A percentile compares a stretch with the other conserved stretches of the same genome.
Evolutionary conservation across 495 filamentous ascomycete species (phyloP).

Genomic region (Terfezia claveryi): DNA sequence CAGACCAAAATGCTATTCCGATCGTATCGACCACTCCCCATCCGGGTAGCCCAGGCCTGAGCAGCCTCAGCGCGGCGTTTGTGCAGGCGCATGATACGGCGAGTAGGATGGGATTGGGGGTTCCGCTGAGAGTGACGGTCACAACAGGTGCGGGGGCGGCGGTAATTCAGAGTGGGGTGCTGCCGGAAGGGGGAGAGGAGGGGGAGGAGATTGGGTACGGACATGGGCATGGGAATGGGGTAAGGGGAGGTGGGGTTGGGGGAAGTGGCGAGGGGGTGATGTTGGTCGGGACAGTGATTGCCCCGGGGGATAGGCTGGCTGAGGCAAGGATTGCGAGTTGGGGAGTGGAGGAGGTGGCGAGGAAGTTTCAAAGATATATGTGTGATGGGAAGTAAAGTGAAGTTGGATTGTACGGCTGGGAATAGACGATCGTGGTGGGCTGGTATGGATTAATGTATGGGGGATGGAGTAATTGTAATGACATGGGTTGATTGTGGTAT

Average conservation of each 20-base stretch:
- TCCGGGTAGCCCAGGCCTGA: slow-evolving; percentile 3
- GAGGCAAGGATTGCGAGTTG: slow-evolving; percentile 18
- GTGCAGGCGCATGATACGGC: slow-evolving; percentile 18
- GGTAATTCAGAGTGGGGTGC: slow-evolving; percentile 14
- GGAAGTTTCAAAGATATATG: slow-evolving; percentile 2
- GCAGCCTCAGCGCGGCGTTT: slow-evolving; percentile 12
- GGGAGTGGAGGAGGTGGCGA: slow-evolving; percentile 18
- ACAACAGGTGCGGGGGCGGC: slow-evolving; percentile 11
- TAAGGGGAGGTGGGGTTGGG: not conserved
- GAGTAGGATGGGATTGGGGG: slow-evolving; percentile 16
- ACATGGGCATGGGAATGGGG: not conserved
- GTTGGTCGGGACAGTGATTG: slow-evolving; percentile 17
- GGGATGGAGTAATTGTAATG: no score
- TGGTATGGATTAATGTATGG: no score
- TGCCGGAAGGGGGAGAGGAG: slow-evolving; percentile 4
- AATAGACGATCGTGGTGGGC: no score
- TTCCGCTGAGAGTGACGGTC: slow-evolving; percentile 13
- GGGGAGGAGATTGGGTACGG: not conserved
- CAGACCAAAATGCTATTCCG: slow-evolving; percentile 14
- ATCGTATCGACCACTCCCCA: slow-evolving; percentile 11
- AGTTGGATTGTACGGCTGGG: no score
- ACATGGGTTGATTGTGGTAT: no score
- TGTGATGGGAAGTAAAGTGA: slow-evolving; percentile 1
- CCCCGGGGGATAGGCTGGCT: slow-evolving; percentile 11
- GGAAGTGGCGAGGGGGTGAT: slow-evolving; percentile 6